phyloP scores from a whole-genome alignment of 2,329 filamentous ascomycete species.

The Colletotrichum costaricense region DNA sequence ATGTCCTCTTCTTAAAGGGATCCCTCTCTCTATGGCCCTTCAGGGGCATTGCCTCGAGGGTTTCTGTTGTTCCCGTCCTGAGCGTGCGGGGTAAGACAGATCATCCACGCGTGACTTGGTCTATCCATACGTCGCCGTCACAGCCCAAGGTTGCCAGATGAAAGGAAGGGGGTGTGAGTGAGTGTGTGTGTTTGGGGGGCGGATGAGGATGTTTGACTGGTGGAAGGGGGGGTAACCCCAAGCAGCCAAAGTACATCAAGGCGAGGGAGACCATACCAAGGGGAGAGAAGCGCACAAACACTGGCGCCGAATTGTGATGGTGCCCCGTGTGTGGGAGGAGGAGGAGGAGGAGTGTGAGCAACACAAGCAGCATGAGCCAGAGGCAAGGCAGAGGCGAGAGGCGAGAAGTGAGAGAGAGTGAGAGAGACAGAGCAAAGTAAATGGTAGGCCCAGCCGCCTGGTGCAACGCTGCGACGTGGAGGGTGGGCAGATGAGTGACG shows the following conservation, averaged over 20 bases:
- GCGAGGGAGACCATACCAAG: conserved; percentile 6
- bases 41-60: conserved; percentile 32
- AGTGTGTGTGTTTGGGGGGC: neutral
- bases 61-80: conserved; percentile 4
- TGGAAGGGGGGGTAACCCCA: neutral
- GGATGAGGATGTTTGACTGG: neutral
- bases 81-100: conserved; percentile 37
- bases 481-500: conserved; percentile 33
- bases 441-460: conserved; percentile 12
- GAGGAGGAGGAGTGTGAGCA: neutral
- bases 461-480: conserved; percentile 20
- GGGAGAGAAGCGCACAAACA: conserved; percentile 4
- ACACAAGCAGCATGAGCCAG: neutral
- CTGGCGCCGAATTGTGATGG: neutral
- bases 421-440: neutral
- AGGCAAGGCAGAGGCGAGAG: neutral
- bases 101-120: conserved; percentile 35
- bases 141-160: neutral
- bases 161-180: neutral
- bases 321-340: neutral
- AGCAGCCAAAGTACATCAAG: neutral
- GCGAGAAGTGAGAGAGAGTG: neutral
- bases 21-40: neutral
- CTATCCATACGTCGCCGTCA: conserved; percentile 25
- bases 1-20: conserved; percentile 28